Evolutionary conservation across 345 rosid species (phyloP).

Genomic region (Citrus hindsii): DNA sequence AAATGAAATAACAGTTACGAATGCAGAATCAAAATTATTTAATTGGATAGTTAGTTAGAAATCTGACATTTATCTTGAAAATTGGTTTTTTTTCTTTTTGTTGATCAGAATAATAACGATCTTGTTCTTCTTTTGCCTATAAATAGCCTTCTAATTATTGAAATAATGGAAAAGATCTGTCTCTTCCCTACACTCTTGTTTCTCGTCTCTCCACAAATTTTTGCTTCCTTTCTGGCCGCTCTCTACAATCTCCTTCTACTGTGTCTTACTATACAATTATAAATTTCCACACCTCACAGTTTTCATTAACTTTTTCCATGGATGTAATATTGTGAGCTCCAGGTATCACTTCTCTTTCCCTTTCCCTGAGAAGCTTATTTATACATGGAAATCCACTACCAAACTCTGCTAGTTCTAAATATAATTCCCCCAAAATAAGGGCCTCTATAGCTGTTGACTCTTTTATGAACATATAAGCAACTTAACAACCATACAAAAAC

Average conservation of each 20-base stretch:
- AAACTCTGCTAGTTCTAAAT: background rate
- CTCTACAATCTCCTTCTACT: no score
- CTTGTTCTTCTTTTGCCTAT: no score
- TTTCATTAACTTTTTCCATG: background rate
- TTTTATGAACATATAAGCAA: background rate
- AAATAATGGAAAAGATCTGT: no score
- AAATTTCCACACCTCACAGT: background rate
- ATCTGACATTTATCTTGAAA: no score
- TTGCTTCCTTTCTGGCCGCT: no score
- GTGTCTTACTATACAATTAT: background rate
- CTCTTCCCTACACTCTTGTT: no score
- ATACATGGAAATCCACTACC: background rate
- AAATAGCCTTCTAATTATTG: no score
- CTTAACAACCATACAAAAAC: constrained; percentile 5
- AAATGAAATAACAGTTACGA: background rate
- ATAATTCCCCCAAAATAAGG: background rate
- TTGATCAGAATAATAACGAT: no score
- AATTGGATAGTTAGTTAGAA: no score
- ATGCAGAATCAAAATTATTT: no score
- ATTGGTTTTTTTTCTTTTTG: no score
- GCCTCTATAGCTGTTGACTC: background rate
- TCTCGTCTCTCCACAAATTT: no score
- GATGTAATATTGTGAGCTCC: background rate
- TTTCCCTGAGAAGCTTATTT: background rate
- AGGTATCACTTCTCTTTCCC: background rate